phyloP scores from a whole-genome alignment of 108 stramenopile genomes.

The Schizochytrium sp. region DNA sequence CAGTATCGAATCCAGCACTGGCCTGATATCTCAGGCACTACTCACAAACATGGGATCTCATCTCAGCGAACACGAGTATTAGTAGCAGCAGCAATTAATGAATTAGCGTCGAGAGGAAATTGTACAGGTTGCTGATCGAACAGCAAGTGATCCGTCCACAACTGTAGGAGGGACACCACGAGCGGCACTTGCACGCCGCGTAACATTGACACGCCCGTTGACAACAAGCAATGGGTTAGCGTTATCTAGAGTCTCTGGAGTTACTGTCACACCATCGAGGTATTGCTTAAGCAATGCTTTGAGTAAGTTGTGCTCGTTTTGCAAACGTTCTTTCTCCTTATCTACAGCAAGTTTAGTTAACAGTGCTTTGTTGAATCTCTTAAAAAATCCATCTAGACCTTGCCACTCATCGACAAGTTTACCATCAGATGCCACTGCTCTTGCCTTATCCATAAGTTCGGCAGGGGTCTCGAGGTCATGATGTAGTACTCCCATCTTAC shows the following conservation, averaged over 20 bases:
- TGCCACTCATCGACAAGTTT: conserved; percentile 63
- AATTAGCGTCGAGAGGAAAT: no score
- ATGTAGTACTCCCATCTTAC: not conserved
- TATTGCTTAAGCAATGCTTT: conserved; percentile 75
- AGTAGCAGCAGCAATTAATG: no score
- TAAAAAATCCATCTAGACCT: conserved; percentile 77
- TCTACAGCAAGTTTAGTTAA: conserved; percentile 77
- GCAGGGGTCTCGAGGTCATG: conserved; percentile 30
- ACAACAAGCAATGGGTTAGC: conserved; percentile 80
- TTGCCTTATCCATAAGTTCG: conserved; percentile 63
- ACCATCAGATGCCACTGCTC: conserved; percentile 59
- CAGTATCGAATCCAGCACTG: no score
- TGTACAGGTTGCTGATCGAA: not conserved
- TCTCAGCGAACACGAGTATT: no score
- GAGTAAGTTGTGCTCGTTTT: conserved; percentile 73
- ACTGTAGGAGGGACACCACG: not conserved
- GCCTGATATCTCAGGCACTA: no score
- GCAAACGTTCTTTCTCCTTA: conserved; percentile 71
- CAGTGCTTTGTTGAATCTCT: conserved; percentile 79
- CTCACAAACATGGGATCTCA: no score
- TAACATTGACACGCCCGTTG: conserved; percentile 69
- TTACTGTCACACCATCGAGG: conserved; percentile 74
- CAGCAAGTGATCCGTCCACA: not conserved
- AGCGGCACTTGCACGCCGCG: not conserved
- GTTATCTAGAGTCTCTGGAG: conserved; percentile 68